phyloP scores from a whole-genome alignment of 768 basidiomycete species.

The Imleria badia region DNA sequence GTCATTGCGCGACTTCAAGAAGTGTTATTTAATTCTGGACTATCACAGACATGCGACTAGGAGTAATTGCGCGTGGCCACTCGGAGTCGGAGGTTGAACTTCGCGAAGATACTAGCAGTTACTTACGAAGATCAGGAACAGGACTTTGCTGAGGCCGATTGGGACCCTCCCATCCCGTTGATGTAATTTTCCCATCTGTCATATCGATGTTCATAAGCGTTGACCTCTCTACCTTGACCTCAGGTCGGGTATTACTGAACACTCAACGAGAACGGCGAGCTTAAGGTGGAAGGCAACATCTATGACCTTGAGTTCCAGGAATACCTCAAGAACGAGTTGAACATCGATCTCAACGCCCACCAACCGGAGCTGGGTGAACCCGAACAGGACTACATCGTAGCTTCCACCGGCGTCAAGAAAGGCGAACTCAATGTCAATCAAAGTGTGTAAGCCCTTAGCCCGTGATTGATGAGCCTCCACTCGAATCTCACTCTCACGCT shows the following conservation, averaged over 20 bases:
- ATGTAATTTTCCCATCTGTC: constrained; percentile 4
- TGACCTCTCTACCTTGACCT: neutral
- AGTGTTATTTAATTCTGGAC: no score
- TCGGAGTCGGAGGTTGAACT: no score
- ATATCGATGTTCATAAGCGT: neutral
- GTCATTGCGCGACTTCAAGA: no score
- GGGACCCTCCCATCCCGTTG: constrained; percentile 33
- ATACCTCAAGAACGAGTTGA: neutral
- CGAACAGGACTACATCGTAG: constrained; percentile 19
- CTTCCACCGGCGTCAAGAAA: constrained; percentile 19
- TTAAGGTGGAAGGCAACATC: constrained; percentile 23
- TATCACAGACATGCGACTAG: no score
- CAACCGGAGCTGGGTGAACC: constrained; percentile 1
- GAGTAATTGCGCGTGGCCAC: no score
- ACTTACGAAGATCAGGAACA: no score
- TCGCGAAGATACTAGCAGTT: no score
- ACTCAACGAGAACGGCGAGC: constrained; percentile 14
- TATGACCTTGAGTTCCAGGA: constrained; percentile 17
- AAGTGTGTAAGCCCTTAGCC: constrained; percentile 3
- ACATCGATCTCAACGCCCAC: neutral
- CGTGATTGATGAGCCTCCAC: neutral
- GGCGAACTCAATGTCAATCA: constrained; percentile 12
- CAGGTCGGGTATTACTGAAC: constrained; percentile 34
- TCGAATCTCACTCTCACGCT: no score
- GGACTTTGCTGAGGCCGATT: no score